Evolutionary conservation across 768 basidiomycete genomes (phyloP), one percentile per base, ranked within the genome.

Genomic region (Kwoniella pini): DNA sequence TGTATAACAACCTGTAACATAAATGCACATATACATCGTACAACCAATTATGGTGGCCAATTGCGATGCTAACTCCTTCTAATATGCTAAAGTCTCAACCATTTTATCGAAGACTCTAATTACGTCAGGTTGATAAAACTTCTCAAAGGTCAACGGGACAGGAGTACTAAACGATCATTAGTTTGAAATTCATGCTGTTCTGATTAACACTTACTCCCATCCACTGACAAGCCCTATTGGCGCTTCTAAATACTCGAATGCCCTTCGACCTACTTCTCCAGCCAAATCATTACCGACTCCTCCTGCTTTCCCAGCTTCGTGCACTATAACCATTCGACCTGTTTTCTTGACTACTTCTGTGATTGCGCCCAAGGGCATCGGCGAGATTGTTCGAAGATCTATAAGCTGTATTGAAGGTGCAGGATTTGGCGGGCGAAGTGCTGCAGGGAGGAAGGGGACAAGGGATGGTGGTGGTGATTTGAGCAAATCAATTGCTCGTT

Each of bases 211-310:
- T 84, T 70, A 94, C 92, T 96, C 93, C 94, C 94, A 97, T 27
- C 90, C 91, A 2, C 89, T 85, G 17, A 97, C 85, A 39, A 92
- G 81, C 71, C 84, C 88, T 22, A 97, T 88, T 0, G 93, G 93
- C 7, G 93, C 92, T 55, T 90, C 85, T 50, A 97, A 79, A 76
- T 87, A 88, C 70, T 96, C 81, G 80, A 96, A 96, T 66, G 89
- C 91, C 60, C 88, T 81, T 78, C 88, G 88, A 80, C 91, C 91
- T 4, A 97, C 81, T 79, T 94, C 90, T 0, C 90, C 89, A n/a
- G 88, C 87, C 42, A 97, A 90, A 75, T 97, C 91, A 12, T 87
- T 88, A 11, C 91, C 92, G n/a, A 87, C 88, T 21, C 93, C 90
- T 1, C 86, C 91, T 1, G 88, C 89, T 73, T 86, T 84, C 2